phyloP scores from a whole-genome alignment of 2,329 filamentous ascomycete genomes.

The Penicillium sclerotigenum region DNA sequence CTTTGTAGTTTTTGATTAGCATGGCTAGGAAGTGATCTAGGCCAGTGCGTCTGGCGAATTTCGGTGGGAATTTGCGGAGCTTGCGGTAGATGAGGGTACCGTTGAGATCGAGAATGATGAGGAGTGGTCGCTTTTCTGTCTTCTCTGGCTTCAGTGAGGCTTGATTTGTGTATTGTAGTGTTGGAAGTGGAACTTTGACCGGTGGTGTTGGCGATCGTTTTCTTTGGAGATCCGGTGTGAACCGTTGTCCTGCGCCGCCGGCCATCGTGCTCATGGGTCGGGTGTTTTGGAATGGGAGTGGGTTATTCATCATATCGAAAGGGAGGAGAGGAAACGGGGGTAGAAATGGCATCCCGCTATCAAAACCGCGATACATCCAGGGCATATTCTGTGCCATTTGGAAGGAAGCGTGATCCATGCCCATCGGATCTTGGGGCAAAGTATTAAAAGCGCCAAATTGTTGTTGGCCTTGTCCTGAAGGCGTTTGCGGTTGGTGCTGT shows the following conservation, averaged over 20 bases:
- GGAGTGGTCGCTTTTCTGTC: conserved; percentile 57
- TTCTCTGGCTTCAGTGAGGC: conserved; percentile 47
- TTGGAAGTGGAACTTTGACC: conserved; percentile 53
- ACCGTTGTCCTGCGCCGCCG: not conserved
- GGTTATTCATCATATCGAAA: conserved; percentile 4
- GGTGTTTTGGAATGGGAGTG: conserved; percentile 9
- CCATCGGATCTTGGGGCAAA: not conserved
- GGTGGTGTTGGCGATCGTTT: conserved; percentile 12
- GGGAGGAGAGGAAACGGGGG: conserved; percentile 13
- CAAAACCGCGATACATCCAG: not conserved
- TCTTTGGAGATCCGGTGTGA: conserved; percentile 2
- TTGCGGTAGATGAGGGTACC: conserved; percentile 80
- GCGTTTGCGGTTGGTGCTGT: not conserved
- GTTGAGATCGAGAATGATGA: conserved; percentile 89
- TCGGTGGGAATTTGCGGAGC: conserved; percentile 47
- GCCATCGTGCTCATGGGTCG: conserved; percentile 20
- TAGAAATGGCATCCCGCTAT: not conserved
- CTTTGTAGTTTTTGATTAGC: conserved; percentile 68
- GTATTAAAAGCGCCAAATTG: conserved; percentile 8
- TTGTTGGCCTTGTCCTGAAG: not conserved
- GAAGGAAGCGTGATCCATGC: conserved; percentile 10
- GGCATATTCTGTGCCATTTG: conserved; percentile 1
- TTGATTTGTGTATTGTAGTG: conserved; percentile 57
- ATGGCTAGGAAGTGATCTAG: conserved; percentile 68
- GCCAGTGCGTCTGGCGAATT: conserved; percentile 65